Evolutionary conservation across 495 filamentous ascomycete genomes (phyloP).

Genomic region (Bathelium albidoporum): DNA sequence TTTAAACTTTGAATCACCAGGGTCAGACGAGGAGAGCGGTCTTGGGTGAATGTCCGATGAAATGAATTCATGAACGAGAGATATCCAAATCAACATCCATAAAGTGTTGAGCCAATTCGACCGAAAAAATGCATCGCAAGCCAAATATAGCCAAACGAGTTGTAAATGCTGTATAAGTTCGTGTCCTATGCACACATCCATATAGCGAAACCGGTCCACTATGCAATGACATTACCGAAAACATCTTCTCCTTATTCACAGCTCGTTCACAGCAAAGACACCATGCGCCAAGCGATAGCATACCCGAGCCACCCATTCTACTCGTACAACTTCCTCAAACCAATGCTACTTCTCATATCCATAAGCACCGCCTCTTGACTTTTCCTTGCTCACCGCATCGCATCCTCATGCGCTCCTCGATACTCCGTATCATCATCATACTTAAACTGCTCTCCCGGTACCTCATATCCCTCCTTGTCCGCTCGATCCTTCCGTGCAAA

Average conservation of each 20-base stretch:
- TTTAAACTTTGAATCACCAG: too few species aligned
- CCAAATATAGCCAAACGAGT: too few species aligned
- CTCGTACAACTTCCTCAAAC: too few species aligned
- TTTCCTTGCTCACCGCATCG: neutral
- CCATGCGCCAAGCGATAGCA: neutral
- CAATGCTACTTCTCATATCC: too few species aligned
- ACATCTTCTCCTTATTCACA: neutral
- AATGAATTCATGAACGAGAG: too few species aligned
- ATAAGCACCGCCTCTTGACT: neutral
- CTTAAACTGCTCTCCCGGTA: slow-evolving; percentile 26
- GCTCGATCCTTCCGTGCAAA: slow-evolving; percentile 6
- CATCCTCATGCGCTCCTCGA: slow-evolving; percentile 18
- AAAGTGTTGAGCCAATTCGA: too few species aligned
- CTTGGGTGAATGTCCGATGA: too few species aligned
- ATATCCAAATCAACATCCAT: too few species aligned
- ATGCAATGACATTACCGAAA: neutral
- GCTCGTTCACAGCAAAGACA: neutral
- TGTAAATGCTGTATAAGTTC: neutral
- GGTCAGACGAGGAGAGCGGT: too few species aligned
- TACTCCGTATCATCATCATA: slow-evolving; percentile 28
- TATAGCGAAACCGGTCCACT: neutral
- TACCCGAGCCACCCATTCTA: too few species aligned
- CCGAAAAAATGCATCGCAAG: too few species aligned
- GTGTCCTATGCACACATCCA: neutral
- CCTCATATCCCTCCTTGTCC: slow-evolving; percentile 21